These are phyloP conservation scores for Naegleria fowleri DNA, from an alignment of 208 protist genomes.

Conservation along the genomic window DNA sequence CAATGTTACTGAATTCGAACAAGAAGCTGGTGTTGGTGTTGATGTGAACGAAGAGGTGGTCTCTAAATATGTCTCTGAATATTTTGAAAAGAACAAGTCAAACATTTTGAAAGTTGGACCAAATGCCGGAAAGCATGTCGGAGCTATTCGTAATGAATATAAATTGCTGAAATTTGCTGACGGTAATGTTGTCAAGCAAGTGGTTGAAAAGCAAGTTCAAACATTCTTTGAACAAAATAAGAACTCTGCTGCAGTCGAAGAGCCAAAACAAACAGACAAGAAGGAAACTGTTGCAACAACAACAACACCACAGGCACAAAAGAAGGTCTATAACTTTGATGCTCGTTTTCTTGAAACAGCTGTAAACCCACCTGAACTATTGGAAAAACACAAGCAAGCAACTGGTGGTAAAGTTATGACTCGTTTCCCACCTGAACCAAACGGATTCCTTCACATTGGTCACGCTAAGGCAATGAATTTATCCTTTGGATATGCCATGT, in stretches of 20 bases:
- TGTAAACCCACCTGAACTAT: constrained; percentile 15
- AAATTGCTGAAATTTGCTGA: neutral
- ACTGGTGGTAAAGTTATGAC: constrained; percentile 41
- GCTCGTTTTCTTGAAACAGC: constrained; percentile 26
- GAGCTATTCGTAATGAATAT: neutral
- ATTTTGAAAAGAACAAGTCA: neutral
- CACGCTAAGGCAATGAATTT: constrained; percentile 99
- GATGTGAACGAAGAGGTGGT: neutral
- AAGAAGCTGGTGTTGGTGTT: neutral
- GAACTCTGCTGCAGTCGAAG: constrained; percentile 28
- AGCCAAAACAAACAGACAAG: constrained; percentile 12
- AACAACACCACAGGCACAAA: neutral
- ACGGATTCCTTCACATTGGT: constrained; percentile 97
- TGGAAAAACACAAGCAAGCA: constrained; percentile 20
- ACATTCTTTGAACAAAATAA: constrained; percentile 15
- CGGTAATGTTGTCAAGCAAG: neutral
- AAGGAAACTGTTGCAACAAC: neutral
- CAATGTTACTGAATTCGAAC: neutral
- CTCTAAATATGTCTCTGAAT: neutral
- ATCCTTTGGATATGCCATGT: constrained; percentile 92
- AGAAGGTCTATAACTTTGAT: neutral
- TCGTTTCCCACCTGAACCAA: constrained; percentile 90
- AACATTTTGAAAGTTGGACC: neutral
- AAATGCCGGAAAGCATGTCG: neutral
- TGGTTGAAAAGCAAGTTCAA: neutral